These are phyloP conservation scores for Aegle marmelos DNA, from an alignment of 345 rosid genomes.

Conservation along the genomic window DNA sequence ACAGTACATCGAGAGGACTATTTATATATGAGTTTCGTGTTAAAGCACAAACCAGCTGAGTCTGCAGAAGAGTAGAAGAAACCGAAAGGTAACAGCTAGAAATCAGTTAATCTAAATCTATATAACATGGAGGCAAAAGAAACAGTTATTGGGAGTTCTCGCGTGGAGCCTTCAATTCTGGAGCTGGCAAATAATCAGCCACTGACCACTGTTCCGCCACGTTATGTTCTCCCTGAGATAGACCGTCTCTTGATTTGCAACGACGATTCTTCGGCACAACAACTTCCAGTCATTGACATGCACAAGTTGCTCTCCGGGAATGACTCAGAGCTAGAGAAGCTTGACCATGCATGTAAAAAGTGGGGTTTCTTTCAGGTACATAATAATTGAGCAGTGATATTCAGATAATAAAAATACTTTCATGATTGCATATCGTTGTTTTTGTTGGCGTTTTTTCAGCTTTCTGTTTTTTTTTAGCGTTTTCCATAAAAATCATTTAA, in stretches of 20 bases:
- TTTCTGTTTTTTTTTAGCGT: too few species aligned
- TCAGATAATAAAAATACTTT: background rate
- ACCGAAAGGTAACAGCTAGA: background rate
- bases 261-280: background rate
- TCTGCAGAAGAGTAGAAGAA: background rate
- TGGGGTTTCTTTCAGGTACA: conserved; percentile 44
- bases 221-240: conserved; percentile 8
- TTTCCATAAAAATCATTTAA: too few species aligned
- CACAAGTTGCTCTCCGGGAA: conserved; percentile 2
- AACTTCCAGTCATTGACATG: conserved; percentile 16
- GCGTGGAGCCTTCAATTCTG: conserved; percentile 5
- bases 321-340: conserved; percentile 6
- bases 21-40: background rate
- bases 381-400: too few species aligned
- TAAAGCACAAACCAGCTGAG: background rate
- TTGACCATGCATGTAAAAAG: conserved; percentile 13
- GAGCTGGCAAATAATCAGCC: conserved; percentile 7
- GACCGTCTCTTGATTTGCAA: background rate
- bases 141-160: background rate
- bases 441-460: background rate
- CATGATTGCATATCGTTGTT: background rate
- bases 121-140: background rate
- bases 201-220: background rate
- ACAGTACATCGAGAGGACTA: background rate
- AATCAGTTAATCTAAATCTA: background rate